Conservation (phyloP, 2,329 filamentous ascomycete genomes). For the Penicillium sp. region DNA sequence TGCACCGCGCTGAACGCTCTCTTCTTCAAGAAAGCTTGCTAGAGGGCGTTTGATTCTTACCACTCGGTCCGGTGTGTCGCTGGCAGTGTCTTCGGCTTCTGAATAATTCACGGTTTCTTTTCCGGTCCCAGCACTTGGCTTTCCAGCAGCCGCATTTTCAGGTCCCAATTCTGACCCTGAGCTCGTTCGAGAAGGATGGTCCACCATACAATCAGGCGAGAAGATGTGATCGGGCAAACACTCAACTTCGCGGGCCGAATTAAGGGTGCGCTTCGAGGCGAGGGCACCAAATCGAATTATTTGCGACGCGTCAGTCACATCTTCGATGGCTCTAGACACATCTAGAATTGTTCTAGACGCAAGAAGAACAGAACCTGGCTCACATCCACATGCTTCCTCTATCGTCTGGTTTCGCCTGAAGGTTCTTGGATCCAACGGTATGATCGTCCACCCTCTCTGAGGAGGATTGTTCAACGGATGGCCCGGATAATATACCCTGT, state of each 20-base stretch:
- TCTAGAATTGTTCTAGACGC: constrained; percentile 31
- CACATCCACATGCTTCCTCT: constrained; percentile 46
- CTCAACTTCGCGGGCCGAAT: background rate
- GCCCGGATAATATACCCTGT: constrained; percentile 28
- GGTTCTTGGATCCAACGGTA: constrained; percentile 48
- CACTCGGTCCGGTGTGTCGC: background rate
- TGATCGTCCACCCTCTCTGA: constrained; percentile 47
- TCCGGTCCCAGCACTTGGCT: background rate
- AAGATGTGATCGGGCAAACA: constrained; percentile 31
- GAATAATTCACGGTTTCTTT: background rate
- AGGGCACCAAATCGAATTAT: constrained; percentile 13
- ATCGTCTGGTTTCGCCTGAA: constrained; percentile 41
- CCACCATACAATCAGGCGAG: constrained; percentile 27
- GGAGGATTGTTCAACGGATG: constrained; percentile 25
- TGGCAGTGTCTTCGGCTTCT: background rate
- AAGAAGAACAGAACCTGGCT: constrained; percentile 23
- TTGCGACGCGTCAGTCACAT: constrained; percentile 33
- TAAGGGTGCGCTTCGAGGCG: background rate
- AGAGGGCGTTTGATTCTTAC: constrained; percentile 3
- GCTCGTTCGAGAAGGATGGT: background rate
- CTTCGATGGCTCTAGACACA: constrained; percentile 30
- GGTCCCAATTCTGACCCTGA: background rate
- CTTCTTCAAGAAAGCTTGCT: constrained; percentile 19
- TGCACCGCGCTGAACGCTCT: constrained; percentile 11
- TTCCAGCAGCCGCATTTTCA: background rate